Base-by-base conservation (phyloP, 2,329 filamentous ascomycete genomes). In the Fusarium devonianum region DNA sequence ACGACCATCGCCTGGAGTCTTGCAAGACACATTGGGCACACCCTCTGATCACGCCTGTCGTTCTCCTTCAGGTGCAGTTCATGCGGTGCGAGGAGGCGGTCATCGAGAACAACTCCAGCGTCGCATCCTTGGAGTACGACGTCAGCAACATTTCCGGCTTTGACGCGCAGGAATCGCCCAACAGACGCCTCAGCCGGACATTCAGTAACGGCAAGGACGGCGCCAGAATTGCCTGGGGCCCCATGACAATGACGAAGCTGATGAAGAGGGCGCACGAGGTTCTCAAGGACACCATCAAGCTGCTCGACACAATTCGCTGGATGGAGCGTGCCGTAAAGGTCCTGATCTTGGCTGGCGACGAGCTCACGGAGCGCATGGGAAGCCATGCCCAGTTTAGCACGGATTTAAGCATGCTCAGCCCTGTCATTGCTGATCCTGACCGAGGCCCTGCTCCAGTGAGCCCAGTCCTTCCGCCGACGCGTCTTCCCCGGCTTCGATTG, bases 211-310 rank as follows among this genome's bases (percentile, higher is more conserved):
- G 64, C 10, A 61, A 62, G 26, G 64, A 66, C 14, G 60, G 60
- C 3, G 36, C 53, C 17, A 53, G 56, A 34, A 56, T 58, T 28
- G 37, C 68, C 7, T 72, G 69, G 57, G 71, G 73, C 0, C 72
- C 72, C 3, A 75, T 74, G 59, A 74, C 75, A 35, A 77, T 75
- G 49, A 76, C 76, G 3, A 72, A 74, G 37, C 68, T 78, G 13
- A 78, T 78, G 75, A 77, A 77, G 59, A 70, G 74, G 37, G 75
- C 75, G 0, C 75, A 78, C 25, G 74, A 77, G 29, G 75, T 76
- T 2, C 63, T 78, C 17, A 76, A 76, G 44, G 72, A 71, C 10
- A 73, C 73, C 2, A 77, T 78, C 39, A 73, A 76, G 44, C 62
- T 78, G 7, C 67, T 78, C 1, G 75, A 78, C 36, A 78, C 75